phyloP scores from a whole-genome alignment of 805 yeast species.

The Candida boleticola region DNA sequence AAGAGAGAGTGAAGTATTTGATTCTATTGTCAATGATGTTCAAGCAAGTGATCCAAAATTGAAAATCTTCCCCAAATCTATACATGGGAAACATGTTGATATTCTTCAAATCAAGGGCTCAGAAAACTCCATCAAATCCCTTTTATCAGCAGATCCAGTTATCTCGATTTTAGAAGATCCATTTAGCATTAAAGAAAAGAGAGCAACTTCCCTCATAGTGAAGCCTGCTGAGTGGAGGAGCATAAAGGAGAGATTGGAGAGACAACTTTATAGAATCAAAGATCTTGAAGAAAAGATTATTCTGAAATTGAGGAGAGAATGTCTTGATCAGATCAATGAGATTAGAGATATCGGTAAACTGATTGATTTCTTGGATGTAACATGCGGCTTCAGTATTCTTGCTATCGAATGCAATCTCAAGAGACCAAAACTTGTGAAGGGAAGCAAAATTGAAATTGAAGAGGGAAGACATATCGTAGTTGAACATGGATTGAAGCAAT shows the following conservation, averaged over 20 bases:
- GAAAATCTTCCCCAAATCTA: constrained; percentile 23
- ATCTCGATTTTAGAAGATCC: constrained; percentile 30
- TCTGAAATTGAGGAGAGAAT: constrained; percentile 43
- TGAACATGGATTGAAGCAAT: constrained; percentile 61
- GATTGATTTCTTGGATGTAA: constrained; percentile 69
- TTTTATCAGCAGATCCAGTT: constrained; percentile 16
- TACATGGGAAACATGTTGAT: constrained; percentile 25
- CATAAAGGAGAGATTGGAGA: constrained; percentile 49
- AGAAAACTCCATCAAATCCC: constrained; percentile 29
- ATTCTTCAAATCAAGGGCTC: background rate
- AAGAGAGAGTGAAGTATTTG: constrained; percentile 24
- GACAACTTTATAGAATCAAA: constrained; percentile 45
- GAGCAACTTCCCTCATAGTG: constrained; percentile 45
- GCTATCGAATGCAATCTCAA: constrained; percentile 67
- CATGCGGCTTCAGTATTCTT: constrained; percentile 67
- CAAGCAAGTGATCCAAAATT: constrained; percentile 28
- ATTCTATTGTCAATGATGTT: constrained; percentile 17
- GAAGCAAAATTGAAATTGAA: constrained; percentile 46
- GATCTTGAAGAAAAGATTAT: constrained; percentile 56
- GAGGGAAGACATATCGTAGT: constrained; percentile 87
- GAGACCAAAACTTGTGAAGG: constrained; percentile 59
- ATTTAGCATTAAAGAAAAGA: constrained; percentile 27
- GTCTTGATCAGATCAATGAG: constrained; percentile 42
- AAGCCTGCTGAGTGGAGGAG: constrained; percentile 51
- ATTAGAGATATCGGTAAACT: constrained; percentile 50